phyloP scores from a whole-genome alignment of 176 grass and related monocot genomes.

The Oryza glumipatula region DNA sequence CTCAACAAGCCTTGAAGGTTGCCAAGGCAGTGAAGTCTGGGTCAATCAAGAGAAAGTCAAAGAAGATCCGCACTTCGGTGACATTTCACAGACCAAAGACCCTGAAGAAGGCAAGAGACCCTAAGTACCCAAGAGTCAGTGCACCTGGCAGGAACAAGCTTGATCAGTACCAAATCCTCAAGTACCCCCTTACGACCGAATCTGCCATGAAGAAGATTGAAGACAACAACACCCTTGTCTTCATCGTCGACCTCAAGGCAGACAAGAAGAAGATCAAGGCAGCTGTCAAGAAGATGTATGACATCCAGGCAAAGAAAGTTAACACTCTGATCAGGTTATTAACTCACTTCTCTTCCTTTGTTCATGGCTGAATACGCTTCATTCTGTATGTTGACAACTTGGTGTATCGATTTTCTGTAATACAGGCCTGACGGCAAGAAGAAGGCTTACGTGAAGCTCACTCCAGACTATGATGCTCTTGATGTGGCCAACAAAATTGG shows the following conservation, averaged over 20 bases:
- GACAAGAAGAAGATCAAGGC: neutral
- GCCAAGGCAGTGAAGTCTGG: neutral
- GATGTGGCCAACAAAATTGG: slow-evolving; percentile 27
- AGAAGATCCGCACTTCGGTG: neutral
- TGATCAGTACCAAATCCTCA: slow-evolving; percentile 1
- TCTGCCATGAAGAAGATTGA: neutral
- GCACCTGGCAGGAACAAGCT: neutral
- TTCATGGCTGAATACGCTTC: neutral
- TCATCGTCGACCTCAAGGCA: neutral
- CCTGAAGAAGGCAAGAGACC: neutral
- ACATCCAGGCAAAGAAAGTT: neutral
- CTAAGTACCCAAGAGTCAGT: neutral
- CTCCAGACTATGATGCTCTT: slow-evolving; percentile 18
- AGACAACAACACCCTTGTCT: neutral
- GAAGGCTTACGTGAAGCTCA: neutral
- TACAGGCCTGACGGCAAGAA: neutral
- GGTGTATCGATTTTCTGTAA: neutral
- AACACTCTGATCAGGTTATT: neutral
- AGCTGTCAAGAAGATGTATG: neutral
- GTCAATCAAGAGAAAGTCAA: neutral
- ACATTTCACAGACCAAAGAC: neutral
- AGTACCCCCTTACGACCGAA: neutral
- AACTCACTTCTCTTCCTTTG: neutral
- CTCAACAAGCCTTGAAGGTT: neutral
- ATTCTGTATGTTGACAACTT: neutral